A percentile compares a stretch with the other conserved stretches of the same genome.
phyloP scores from a whole-genome alignment of 2,329 filamentous ascomycete species.

The Colletotrichum zoysiae region DNA sequence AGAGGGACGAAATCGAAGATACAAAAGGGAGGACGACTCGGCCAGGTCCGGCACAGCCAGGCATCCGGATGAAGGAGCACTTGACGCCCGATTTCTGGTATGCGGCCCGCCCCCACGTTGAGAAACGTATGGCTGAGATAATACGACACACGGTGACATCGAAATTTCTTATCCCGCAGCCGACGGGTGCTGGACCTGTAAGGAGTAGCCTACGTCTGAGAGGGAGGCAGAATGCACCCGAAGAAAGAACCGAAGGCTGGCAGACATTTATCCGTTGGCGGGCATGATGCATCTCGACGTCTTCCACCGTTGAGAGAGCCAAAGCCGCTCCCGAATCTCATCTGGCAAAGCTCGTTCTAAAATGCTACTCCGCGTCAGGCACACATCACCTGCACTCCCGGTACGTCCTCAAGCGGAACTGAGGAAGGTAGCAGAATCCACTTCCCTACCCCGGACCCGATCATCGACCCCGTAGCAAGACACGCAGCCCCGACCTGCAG shows the following conservation, averaged over 20 bases:
- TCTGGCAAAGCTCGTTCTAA: not conserved
- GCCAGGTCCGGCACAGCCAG: constrained; percentile 8
- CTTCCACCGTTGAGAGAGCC: not conserved
- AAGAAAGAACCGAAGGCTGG: not conserved
- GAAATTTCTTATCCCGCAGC: not conserved
- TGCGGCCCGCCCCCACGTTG: not conserved
- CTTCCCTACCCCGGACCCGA: constrained; percentile 15
- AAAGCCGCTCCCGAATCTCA: not conserved
- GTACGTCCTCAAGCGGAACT: not conserved
- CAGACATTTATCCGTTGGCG: not conserved
- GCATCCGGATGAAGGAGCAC: not conserved
- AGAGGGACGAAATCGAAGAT: not conserved
- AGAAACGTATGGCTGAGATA: not conserved
- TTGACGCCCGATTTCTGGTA: not conserved
- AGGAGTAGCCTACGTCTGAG: not conserved
- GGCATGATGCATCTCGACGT: not conserved
- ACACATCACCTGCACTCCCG: not conserved
- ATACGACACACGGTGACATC: not conserved
- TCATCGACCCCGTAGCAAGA: constrained; percentile 25
- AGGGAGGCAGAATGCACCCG: not conserved
- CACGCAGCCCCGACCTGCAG: constrained; percentile 28
- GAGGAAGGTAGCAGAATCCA: not conserved
- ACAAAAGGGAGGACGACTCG: not conserved
- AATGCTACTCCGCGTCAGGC: not conserved
- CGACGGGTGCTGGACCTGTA: not conserved